Evolutionary conservation across 2,329 filamentous ascomycete genomes (phyloP), one percentile per base, ranked within the genome.

Genomic region (Monosporascus cannonballus): DNA sequence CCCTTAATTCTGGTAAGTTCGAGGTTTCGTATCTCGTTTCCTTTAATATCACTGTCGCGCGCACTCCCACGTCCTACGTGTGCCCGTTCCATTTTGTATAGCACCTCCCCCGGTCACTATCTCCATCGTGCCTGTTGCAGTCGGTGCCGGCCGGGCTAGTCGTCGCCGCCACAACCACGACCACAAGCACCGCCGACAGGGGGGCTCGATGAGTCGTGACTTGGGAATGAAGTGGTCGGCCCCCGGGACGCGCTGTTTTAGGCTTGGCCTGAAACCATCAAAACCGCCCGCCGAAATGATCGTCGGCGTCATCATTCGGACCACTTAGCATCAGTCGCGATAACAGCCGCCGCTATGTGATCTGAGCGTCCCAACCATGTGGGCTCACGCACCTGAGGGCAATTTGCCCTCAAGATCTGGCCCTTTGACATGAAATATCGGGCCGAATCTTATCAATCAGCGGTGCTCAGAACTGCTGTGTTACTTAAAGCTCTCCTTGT

Each of bases 1-100:
- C 66, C 49, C 64, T 68, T 59, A 68, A 68, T 56, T 76, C 85
- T 77, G 84, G 88, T 93, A 85, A 72, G 76, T 78, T 59, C 61
- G 56, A 24, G 41, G n/a, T 51, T 27, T 47, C 41, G 37, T 20
- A 47, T 53, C 56, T 61, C 54, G 37, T 51, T 54, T 52, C 44
- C 55, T 25, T 45, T 54, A 42, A 42, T 20, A 42, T 20, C 39
- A 2, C 9, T 14, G n/a, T 14, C 18, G 39, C 18, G 18, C 39
- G 18, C 39, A 20, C 18, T 18, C 39, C 39, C 39, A 20, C 18
- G 18, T 20, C 18, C 9, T 18, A 14, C 39, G 11, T 20, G 39
- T 18, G 39, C 39, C 14, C 39, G 39, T 42, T 24, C 17, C 39
- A 24, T 24, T 42, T 42, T 42, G 24, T 20, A 42, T 42, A 4